Evolutionary conservation across 2,329 filamentous ascomycete genomes (phyloP).

Genomic region (Neopestalotiopsis rosae): DNA sequence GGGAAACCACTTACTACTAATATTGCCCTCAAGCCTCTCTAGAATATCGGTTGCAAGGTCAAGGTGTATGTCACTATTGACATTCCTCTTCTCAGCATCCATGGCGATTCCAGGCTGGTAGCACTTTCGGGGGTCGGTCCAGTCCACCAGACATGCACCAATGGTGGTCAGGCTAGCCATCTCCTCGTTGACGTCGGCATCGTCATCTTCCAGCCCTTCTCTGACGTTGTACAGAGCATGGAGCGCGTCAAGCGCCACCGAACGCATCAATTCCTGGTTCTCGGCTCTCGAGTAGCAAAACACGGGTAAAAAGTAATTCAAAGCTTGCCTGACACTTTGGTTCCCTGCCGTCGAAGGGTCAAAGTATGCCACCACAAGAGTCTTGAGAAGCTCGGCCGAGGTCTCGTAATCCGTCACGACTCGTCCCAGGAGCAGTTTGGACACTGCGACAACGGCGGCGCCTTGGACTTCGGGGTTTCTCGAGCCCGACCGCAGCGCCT

Average conservation of each 20-base stretch:
- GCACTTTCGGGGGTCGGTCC: conserved; percentile 91
- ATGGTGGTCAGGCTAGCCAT: conserved; percentile 82
- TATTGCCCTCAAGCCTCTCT: conserved; percentile 71
- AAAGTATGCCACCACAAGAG: conserved; percentile 86
- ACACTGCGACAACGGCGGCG: conserved; percentile 79
- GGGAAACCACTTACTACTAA: conserved; percentile 63
- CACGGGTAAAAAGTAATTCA: conserved; percentile 93
- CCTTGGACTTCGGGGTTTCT: conserved; percentile 78
- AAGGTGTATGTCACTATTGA: conserved; percentile 81
- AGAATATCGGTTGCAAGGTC: conserved; percentile 79
- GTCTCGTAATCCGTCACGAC: conserved; percentile 74
- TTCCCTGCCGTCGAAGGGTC: conserved; percentile 82
- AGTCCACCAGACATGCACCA: conserved; percentile 85
- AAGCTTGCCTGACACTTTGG: conserved; percentile 80
- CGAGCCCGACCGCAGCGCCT: conserved; percentile 75
- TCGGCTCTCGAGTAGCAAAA: conserved; percentile 86
- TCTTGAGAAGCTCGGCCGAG: conserved; percentile 78
- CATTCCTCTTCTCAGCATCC: conserved; percentile 65
- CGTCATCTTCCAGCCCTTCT: conserved; percentile 75
- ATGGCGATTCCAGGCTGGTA: conserved; percentile 55
- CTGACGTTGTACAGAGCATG: conserved; percentile 76
- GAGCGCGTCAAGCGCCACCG: conserved; percentile 75
- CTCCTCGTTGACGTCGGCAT: conserved; percentile 74
- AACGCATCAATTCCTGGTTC: conserved; percentile 83
- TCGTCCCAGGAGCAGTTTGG: conserved; percentile 83